Conservation (phyloP, 2,329 filamentous ascomycete genomes). For the Pezicula rhizophila region DNA sequence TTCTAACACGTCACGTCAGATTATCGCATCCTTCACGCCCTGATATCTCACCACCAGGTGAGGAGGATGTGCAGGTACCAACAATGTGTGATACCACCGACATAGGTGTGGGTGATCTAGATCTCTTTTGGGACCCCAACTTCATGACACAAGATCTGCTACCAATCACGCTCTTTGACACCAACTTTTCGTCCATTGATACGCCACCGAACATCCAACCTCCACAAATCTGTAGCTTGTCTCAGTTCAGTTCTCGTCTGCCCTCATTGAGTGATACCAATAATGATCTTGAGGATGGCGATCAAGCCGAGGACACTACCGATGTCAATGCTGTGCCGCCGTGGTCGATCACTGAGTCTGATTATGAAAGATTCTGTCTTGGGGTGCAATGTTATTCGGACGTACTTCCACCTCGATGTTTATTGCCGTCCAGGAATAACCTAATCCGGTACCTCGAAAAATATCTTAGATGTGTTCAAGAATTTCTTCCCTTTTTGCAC, state of each 20-base stretch:
- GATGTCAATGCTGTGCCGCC: not conserved
- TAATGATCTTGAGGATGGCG: not conserved
- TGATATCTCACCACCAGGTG: not conserved
- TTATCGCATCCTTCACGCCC: not conserved
- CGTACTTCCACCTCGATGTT: constrained; percentile 1
- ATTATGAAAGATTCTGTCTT: constrained; percentile 1
- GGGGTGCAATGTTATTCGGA: not conserved
- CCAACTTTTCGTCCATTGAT: not conserved
- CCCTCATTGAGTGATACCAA: not conserved
- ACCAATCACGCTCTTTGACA: not conserved
- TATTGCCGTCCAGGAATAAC: constrained; percentile 1
- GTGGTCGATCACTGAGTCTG: not conserved
- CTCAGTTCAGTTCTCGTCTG: constrained; percentile 1
- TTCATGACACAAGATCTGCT: not conserved
- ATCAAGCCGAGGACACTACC: constrained; percentile 24
- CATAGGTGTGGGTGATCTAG: not conserved
- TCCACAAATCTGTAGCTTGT: not conserved
- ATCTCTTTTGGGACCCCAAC: not conserved
- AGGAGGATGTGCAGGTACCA: not conserved
- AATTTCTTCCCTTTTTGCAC: constrained; percentile 1
- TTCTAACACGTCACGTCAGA: not conserved
- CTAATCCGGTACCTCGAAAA: constrained; percentile 1
- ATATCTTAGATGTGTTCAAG: constrained; percentile 2
- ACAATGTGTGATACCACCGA: not conserved
- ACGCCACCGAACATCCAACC: not conserved